Conservation (phyloP, 139 green algal genomes). For the Pedinophyceae sp. region DNA sequence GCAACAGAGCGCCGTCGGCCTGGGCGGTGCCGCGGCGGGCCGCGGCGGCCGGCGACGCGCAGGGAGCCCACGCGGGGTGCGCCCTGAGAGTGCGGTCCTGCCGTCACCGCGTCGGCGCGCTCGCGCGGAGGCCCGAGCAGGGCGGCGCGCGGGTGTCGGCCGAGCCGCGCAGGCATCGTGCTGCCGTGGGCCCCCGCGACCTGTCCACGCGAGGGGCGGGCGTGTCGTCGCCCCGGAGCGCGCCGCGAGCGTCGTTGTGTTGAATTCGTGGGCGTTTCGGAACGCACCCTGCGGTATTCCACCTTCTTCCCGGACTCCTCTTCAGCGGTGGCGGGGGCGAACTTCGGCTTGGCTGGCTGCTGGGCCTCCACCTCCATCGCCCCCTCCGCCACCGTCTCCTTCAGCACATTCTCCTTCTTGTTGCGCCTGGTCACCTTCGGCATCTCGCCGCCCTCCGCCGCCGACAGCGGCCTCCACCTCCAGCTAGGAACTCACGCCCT, state of each 20-base stretch:
- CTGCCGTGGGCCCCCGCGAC: neutral
- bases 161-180: neutral
- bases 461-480: too few relatives aligned
- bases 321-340: conserved; percentile 34
- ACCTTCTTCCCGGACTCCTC: conserved; percentile 43
- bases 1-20: neutral
- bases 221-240: too few relatives aligned
- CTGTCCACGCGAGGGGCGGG: neutral
- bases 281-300: conserved; percentile 53
- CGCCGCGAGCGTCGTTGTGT: too few relatives aligned
- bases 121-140: neutral
- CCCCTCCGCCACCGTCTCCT: conserved; percentile 13
- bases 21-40: too few relatives aligned
- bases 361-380: neutral
- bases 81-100: neutral
- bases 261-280: too few relatives aligned
- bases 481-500: too few relatives aligned
- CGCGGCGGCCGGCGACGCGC: too few relatives aligned
- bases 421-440: conserved; percentile 38
- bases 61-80: too few relatives aligned
- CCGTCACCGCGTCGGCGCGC: neutral
- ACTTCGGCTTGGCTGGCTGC: conserved; percentile 31
- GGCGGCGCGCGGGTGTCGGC: neutral
- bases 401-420: conserved; percentile 6
- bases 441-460: conserved; percentile 30